These are phyloP conservation scores for Leccinum boreale DNA, from an alignment of 768 basidiomycete species.

Conservation along the genomic window DNA sequence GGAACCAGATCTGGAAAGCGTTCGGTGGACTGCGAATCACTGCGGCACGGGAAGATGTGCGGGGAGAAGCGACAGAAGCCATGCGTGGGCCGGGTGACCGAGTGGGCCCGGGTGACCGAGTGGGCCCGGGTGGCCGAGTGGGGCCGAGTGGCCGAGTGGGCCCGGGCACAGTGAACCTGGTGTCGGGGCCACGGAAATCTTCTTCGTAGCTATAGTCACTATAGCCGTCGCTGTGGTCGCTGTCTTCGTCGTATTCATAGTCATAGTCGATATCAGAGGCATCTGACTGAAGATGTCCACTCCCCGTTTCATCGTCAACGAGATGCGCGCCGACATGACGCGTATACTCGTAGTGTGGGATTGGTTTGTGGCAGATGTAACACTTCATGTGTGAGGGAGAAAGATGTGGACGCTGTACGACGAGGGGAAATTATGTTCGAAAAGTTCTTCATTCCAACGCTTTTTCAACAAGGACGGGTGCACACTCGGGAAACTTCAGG, in stretches of 20 bases:
- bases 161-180: background rate
- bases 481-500: too few species aligned
- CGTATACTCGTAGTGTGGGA: slow-evolving; percentile 11
- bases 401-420: too few species aligned
- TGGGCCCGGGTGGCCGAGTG: too few species aligned
- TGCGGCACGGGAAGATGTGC: background rate
- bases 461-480: too few species aligned
- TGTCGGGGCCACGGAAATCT: background rate
- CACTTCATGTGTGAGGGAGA: slow-evolving; percentile 15
- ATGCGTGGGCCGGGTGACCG: too few species aligned
- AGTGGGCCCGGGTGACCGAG: too few species aligned
- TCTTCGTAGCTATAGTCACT: too few species aligned
- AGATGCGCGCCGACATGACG: slow-evolving; percentile 11
- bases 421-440: too few species aligned
- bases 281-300: background rate
- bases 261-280: background rate
- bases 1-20: slow-evolving; percentile 14
- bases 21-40: background rate
- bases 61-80: background rate
- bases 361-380: slow-evolving; percentile 11
- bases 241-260: background rate
- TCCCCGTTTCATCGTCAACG: background rate
- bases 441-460: too few species aligned
- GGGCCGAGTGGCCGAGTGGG: too few species aligned
- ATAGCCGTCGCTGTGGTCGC: too few species aligned